Base-by-base conservation (phyloP, 768 basidiomycete species). In the Russula griseocarnosa region DNA sequence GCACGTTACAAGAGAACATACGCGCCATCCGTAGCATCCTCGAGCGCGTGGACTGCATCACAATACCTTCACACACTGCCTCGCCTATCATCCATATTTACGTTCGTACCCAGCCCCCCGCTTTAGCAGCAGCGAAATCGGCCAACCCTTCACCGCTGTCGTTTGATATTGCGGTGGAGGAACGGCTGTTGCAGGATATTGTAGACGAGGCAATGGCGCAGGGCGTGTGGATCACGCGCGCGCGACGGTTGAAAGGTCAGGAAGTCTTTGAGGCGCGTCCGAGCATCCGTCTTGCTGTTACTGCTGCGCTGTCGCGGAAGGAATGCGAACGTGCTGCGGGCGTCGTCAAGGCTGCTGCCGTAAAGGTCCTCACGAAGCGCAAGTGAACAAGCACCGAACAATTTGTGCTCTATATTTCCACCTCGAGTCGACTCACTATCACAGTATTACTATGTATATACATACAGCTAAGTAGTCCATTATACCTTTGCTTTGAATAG, bases 61-160 rank as follows among this genome's bases (percentile, higher is more conserved):
- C 83, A 34, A 84, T 98, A 63, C 89, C 94, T 2, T 92, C 92
- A 3, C 92, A 95, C 72, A 83, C 87, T 7, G 85, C 86, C 5
- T 93, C 90, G 11, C 92, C 94, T 2, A 80, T 97, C 56, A 90
- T 98, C 70, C 95, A 98, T 73, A 83, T 98, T 69, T 79, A 83
- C 70, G 74, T 92, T 65, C 82, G 82, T 53, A 69, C 47, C 49
- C 49, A 50, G 26, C 5, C 72, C 57, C 24, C 71, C 60, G 69
- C 71, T 71, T 65, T 26, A 73, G n/a, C n/a, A 5, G 2, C n/a
- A 47, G 2, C n/a, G 22, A 11, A 11, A 47, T 47, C 46, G 46
- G 11, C 11, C 4, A 47, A 22, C 10, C 5, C 79, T 1, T 71
- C 77, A 0, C 77, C 83, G 0, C 71, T 71, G 9, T 74, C 73